A percentile compares a stretch with the other conserved stretches of the same genome.
These are phyloP conservation scores for Nematocida ausubeli DNA, from an alignment of 371 early-diverging fungal species.

Conservation along the genomic window DNA sequence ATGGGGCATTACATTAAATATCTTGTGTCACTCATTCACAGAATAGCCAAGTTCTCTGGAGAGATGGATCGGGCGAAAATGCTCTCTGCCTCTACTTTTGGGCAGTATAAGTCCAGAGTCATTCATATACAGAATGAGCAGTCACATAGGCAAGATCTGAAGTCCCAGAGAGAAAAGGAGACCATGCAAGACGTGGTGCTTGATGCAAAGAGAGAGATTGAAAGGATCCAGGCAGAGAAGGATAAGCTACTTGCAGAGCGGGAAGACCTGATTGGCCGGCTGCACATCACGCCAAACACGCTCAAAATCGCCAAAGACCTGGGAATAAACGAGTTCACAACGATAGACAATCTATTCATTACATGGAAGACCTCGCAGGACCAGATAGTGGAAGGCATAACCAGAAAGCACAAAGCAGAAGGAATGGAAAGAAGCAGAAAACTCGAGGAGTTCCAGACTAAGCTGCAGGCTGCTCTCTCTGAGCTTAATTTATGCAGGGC, in stretches of 20 bases:
- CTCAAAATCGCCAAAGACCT: conserved; percentile 26
- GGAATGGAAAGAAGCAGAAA: conserved; percentile 13
- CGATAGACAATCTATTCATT: conserved; percentile 41
- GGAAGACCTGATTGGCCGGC: background rate
- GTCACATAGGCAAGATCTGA: background rate
- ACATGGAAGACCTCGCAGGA: background rate
- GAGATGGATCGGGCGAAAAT: background rate
- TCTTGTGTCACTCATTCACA: background rate
- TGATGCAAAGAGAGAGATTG: background rate
- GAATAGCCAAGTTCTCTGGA: background rate
- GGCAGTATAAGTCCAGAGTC: background rate
- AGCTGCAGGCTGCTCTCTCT: conserved; percentile 33
- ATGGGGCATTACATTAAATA: background rate
- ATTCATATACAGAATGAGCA: background rate
- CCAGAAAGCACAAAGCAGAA: conserved; percentile 4
- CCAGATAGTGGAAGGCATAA: background rate
- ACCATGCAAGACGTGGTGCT: background rate
- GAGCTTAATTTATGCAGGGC: conserved; percentile 34
- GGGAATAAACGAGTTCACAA: conserved; percentile 40
- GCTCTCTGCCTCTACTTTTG: background rate
- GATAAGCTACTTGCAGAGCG: background rate
- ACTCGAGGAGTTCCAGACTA: conserved; percentile 43
- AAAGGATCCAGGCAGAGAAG: background rate
- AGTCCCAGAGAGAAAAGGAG: background rate
- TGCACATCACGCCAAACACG: conserved; percentile 15